These are phyloP conservation scores for Cydonia oblonga DNA, from an alignment of 331 rosid species.

Conservation along the genomic window DNA sequence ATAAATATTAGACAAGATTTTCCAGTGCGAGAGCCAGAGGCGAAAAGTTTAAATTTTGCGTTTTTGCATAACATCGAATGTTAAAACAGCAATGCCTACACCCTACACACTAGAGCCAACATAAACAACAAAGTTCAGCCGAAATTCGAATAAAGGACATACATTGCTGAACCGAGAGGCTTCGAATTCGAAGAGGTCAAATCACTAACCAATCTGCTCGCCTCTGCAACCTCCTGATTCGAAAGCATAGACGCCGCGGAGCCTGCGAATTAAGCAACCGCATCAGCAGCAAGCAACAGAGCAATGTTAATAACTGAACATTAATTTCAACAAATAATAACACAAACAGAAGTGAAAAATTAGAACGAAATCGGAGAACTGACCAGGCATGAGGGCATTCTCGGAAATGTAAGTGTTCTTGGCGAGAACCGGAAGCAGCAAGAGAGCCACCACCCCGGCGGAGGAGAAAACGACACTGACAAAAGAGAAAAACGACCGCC, in stretches of 20 bases:
- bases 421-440: constrained; percentile 75
- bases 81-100: background rate
- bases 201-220: constrained; percentile 49
- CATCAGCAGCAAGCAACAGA: background rate
- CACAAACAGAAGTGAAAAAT: background rate
- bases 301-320: background rate
- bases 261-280: constrained; percentile 27
- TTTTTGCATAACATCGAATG: background rate
- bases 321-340: background rate
- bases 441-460: constrained; percentile 65
- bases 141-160: constrained; percentile 4
- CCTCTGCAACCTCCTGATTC: constrained; percentile 46
- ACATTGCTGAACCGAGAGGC: constrained; percentile 31
- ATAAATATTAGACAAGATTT: background rate
- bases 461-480: constrained; percentile 52
- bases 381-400: constrained; percentile 96
- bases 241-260: constrained; percentile 73
- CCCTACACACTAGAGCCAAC: background rate
- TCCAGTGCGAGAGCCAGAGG: background rate
- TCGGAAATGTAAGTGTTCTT: constrained; percentile 90
- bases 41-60: background rate
- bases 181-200: constrained; percentile 30
- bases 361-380: background rate
- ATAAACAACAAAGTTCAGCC: background rate
- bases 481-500: background rate